phyloP scores from a whole-genome alignment of 495 filamentous ascomycete genomes.

The Xylaria longipes region DNA sequence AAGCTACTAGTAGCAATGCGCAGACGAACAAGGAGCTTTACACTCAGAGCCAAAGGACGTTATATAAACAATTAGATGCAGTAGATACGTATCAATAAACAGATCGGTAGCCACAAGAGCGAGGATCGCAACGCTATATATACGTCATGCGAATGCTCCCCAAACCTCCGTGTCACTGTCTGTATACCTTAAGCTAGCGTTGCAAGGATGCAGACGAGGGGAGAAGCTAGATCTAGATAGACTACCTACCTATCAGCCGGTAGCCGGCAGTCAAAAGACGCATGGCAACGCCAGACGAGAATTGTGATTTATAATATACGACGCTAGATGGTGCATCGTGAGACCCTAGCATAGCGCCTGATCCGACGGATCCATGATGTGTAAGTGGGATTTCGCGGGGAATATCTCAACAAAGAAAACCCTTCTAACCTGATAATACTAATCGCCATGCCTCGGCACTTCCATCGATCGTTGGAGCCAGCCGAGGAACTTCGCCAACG shows the following conservation, averaged over 20 bases:
- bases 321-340: too few species aligned
- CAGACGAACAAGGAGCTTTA: background rate
- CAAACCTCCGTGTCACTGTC: background rate
- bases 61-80: background rate
- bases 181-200: background rate
- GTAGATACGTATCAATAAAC: background rate
- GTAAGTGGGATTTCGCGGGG: background rate
- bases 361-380: background rate
- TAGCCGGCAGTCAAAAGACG: background rate
- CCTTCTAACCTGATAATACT: background rate
- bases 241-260: background rate
- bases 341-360: background rate
- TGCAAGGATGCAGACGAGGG: background rate
- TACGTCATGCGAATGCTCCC: slow-evolving; percentile 4
- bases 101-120: background rate
- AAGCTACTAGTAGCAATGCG: background rate
- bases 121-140: slow-evolving; percentile 18
- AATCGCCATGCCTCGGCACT: slow-evolving; percentile 14
- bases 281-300: background rate
- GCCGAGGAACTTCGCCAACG: background rate
- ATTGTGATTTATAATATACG: background rate
- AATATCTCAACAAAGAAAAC: background rate
- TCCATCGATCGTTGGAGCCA: background rate
- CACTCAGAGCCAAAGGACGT: background rate
- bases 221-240: background rate